Conservation (phyloP, 1,139 yeast genomes). For the Lodderomyces theae region DNA sequence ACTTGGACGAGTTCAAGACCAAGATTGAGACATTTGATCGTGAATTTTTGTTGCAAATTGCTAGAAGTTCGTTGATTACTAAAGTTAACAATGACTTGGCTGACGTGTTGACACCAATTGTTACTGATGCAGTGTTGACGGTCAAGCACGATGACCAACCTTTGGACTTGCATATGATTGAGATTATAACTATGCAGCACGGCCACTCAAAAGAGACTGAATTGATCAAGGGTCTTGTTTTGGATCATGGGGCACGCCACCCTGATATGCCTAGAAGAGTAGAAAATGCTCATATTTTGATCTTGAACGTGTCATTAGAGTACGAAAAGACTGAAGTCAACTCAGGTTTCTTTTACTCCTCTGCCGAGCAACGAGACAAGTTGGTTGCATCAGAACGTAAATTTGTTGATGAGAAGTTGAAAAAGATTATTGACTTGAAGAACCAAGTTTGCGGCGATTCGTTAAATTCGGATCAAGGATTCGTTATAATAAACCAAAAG, state of each 20-base stretch:
- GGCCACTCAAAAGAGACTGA: constrained; percentile 81
- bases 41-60: constrained; percentile 86
- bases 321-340: constrained; percentile 98
- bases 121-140: constrained; percentile 90
- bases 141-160: constrained; percentile 55
- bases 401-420: constrained; percentile 91
- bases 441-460: constrained; percentile 74
- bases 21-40: constrained; percentile 61
- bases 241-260: constrained; percentile 98
- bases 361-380: constrained; percentile 95
- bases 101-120: constrained; percentile 85
- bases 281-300: constrained; percentile 79
- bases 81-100: constrained; percentile 77
- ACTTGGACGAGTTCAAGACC: constrained; percentile 57
- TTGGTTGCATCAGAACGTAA: constrained; percentile 90
- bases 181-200: constrained; percentile 97
- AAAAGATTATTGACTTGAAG: constrained; percentile 87
- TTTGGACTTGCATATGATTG: constrained; percentile 94
- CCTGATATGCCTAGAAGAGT: constrained; percentile 97
- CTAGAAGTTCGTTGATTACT: constrained; percentile 83
- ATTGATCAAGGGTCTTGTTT: constrained; percentile 82
- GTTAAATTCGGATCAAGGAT: constrained; percentile 67
- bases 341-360: constrained; percentile 90
- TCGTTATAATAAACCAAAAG: constrained; percentile 95
- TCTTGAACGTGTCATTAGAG: constrained; percentile 89